phyloP scores from a whole-genome alignment of 2,329 filamentous ascomycete species.

The Aureobasidium leucospermi region DNA sequence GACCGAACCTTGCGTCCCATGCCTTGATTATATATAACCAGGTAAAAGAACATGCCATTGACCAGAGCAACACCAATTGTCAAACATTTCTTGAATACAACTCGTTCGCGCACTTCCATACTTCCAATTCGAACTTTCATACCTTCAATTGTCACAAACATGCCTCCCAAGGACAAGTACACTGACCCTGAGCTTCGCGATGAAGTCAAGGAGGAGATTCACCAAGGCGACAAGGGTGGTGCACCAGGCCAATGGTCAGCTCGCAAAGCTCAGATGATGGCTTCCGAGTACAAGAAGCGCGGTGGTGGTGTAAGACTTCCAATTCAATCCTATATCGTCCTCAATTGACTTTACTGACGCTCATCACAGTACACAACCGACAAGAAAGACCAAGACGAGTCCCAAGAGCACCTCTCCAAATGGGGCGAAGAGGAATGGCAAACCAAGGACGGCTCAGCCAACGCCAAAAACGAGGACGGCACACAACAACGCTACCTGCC shows the following conservation, averaged over 20 bases:
- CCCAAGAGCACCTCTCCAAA: conserved; percentile 37
- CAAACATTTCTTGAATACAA: not conserved
- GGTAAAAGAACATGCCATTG: not conserved
- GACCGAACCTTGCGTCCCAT: not conserved
- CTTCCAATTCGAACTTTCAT: not conserved
- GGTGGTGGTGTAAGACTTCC: conserved; percentile 27
- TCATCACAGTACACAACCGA: conserved; percentile 34
- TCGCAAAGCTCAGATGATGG: conserved; percentile 32
- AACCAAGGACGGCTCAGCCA: conserved; percentile 40
- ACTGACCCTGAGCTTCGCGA: conserved; percentile 40
- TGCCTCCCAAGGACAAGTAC: conserved; percentile 43
- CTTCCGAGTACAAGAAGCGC: conserved; percentile 31
- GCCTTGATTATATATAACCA: not conserved
- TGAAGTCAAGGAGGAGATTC: conserved; percentile 41
- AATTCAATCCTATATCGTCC: not conserved
- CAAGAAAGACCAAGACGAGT: conserved; percentile 37
- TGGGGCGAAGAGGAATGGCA: conserved; percentile 46
- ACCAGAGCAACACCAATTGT: not conserved
- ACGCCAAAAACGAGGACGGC: conserved; percentile 38
- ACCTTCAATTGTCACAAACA: conserved; percentile 18
- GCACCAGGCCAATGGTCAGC: conserved; percentile 44
- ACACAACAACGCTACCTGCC: conserved; percentile 39
- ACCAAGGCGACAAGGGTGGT: conserved; percentile 40
- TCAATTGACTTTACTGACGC: not conserved
- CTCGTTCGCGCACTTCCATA: not conserved